These are phyloP conservation scores for Heteromeles arbutifolia DNA, from an alignment of 306 rosid species.

Conservation along the genomic window DNA sequence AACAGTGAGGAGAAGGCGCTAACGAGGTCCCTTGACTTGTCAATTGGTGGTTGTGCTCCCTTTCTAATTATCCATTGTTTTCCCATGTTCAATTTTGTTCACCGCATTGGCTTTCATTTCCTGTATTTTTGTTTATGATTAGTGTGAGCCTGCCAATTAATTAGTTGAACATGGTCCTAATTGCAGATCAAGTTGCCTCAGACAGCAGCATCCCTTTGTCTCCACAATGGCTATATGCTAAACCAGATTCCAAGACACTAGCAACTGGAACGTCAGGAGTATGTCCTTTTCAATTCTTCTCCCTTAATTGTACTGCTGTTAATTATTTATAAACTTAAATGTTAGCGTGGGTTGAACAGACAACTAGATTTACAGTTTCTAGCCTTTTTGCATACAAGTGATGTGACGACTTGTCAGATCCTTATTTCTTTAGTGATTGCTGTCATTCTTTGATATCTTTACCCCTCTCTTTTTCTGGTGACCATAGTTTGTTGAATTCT, in stretches of 20 bases:
- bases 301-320: not conserved
- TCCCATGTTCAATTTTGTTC: not conserved
- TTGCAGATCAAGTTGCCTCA: constrained; percentile 48
- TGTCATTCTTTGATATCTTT: not conserved
- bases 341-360: not conserved
- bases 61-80: not conserved
- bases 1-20: constrained; percentile 42
- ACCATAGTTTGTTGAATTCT: not conserved
- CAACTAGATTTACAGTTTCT: not conserved
- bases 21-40: constrained; percentile 32
- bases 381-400: not conserved
- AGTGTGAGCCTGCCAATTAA: not conserved
- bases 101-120: not conserved
- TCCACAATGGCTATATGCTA: constrained; percentile 73
- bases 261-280: constrained; percentile 40
- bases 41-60: constrained; percentile 38
- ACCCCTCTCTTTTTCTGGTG: not conserved
- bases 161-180: constrained; percentile 1
- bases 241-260: constrained; percentile 43
- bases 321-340: not conserved
- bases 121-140: not conserved
- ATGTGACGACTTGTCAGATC: not conserved
- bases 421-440: not conserved
- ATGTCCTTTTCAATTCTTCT: constrained; percentile 9
- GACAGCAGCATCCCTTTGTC: constrained; percentile 64